phyloP scores from a whole-genome alignment of 176 grass and related monocot species.

The Aegilops sharonensis region DNA sequence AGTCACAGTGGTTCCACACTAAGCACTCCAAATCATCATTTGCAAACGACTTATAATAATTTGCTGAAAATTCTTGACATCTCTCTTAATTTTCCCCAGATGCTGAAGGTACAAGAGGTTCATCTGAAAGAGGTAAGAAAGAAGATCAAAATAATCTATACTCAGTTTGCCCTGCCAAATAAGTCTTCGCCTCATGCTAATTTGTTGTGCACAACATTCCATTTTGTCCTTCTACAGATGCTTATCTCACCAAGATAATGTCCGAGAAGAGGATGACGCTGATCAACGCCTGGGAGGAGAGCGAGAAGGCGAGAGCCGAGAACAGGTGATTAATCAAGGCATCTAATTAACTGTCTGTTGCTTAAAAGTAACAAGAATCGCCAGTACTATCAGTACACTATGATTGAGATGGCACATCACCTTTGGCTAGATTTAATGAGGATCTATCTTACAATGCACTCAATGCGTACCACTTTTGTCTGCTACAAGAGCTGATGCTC shows the following conservation, averaged over 20 bases:
- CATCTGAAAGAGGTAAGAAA: constrained; percentile 53
- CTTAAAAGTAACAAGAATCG: constrained; percentile 25
- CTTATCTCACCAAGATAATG: constrained; percentile 50
- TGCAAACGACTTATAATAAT: background rate
- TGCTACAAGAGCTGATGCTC: constrained; percentile 6
- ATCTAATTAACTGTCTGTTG: background rate
- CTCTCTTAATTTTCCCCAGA: constrained; percentile 7
- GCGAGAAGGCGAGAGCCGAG: constrained; percentile 63
- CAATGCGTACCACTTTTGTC: constrained; percentile 25
- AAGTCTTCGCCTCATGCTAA: background rate
- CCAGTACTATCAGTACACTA: background rate
- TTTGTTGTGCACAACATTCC: background rate
- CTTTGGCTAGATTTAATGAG: background rate
- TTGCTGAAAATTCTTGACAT: background rate
- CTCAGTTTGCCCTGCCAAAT: background rate
- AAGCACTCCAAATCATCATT: background rate
- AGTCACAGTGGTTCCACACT: background rate
- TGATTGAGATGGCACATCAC: constrained; percentile 29
- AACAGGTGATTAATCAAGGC: constrained; percentile 46
- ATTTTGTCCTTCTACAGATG: constrained; percentile 30
- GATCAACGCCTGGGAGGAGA: constrained; percentile 72
- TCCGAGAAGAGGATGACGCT: constrained; percentile 53
- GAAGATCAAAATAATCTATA: background rate
- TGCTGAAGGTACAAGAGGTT: constrained; percentile 23
- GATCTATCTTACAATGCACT: constrained; percentile 39